Conservation (phyloP, 768 basidiomycete genomes). For the Hypholoma fasciculare region DNA sequence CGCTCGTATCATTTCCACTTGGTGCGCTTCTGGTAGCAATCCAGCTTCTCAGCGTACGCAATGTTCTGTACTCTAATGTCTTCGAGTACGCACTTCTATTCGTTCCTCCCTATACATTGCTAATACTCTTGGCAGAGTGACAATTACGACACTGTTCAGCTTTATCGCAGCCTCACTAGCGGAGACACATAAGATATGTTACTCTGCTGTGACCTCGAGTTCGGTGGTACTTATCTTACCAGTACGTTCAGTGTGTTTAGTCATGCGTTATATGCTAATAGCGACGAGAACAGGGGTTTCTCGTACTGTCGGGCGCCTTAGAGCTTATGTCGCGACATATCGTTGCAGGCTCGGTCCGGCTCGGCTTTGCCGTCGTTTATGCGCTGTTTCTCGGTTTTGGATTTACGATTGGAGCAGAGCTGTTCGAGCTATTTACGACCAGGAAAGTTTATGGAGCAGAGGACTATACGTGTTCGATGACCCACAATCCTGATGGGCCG, state of each 20-base stretch:
- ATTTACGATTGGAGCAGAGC: constrained; percentile 73
- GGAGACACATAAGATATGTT: constrained; percentile 70
- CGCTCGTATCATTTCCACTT: constrained; percentile 69
- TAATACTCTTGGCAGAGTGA: constrained; percentile 50
- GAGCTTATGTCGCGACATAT: constrained; percentile 82
- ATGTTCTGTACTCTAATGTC: constrained; percentile 79
- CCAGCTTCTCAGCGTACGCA: constrained; percentile 69
- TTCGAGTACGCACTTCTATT: constrained; percentile 55
- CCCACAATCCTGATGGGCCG: constrained; percentile 55
- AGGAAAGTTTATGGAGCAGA: constrained; percentile 44
- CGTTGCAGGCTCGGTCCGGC: constrained; percentile 79
- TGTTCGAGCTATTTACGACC: constrained; percentile 60
- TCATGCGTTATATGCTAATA: background rate
- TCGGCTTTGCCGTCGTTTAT: constrained; percentile 80
- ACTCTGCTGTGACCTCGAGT: constrained; percentile 75
- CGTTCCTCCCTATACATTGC: background rate
- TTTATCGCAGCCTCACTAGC: constrained; percentile 79
- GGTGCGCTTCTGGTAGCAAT: constrained; percentile 73
- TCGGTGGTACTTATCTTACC: constrained; percentile 82
- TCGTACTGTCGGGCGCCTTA: constrained; percentile 70
- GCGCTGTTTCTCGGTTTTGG: constrained; percentile 82
- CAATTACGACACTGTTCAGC: constrained; percentile 75
- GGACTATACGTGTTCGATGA: constrained; percentile 60
- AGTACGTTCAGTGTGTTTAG: constrained; percentile 32
- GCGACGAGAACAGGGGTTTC: constrained; percentile 45